Percentiles rank a stretch among this genome's conserved stretches.
These are phyloP conservation scores for Senecio squalidus DNA, from an alignment of 140 eudicot genomes.

Conservation along the genomic window DNA sequence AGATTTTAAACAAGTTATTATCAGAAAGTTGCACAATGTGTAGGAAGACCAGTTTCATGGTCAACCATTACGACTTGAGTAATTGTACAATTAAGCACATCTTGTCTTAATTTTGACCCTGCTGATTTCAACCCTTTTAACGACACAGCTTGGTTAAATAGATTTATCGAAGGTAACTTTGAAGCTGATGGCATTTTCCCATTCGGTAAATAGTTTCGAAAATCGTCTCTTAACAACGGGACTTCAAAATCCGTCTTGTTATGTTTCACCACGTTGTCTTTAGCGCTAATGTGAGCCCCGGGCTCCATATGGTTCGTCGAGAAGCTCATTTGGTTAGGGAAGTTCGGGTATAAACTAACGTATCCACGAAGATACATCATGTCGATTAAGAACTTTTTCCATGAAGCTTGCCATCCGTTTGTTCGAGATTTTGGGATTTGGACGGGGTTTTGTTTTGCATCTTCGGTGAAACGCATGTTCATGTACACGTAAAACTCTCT, in stretches of 20 bases:
- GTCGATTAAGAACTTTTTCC: slow-evolving; percentile 93
- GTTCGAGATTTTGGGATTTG: slow-evolving; percentile 95
- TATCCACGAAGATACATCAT: slow-evolving; percentile 97
- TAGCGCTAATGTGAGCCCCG: slow-evolving; percentile 90
- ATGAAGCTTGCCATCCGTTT: slow-evolving; percentile 98
- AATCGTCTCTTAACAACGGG: slow-evolving; percentile 75
- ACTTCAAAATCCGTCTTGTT: slow-evolving; percentile 91
- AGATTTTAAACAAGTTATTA: slow-evolving; percentile 6
- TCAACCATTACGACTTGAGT: slow-evolving; percentile 57
- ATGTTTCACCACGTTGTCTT: slow-evolving; percentile 75
- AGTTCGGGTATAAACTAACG: slow-evolving; percentile 82
- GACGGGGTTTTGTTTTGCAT: slow-evolving; percentile 84
- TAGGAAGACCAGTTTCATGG: slow-evolving; percentile 80
- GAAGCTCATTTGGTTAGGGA: slow-evolving; percentile 87
- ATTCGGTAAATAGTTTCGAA: slow-evolving; percentile 56
- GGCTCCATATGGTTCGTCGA: slow-evolving; percentile 98
- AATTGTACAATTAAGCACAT: slow-evolving; percentile 66
- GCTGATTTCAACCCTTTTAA: slow-evolving; percentile 91
- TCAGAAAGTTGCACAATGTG: slow-evolving; percentile 71
- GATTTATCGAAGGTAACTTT: slow-evolving; percentile 50
- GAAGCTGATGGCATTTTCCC: slow-evolving; percentile 79
- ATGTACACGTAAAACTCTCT: slow-evolving; percentile 91
- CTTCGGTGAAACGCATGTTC: slow-evolving; percentile 96
- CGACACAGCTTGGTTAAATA: slow-evolving; percentile 81
- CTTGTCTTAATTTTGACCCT: slow-evolving; percentile 81